A percentile compares a stretch with the other conserved stretches of the same genome.
Conservation (phyloP, 768 basidiomycete species). For the Suillus alpinus region DNA sequence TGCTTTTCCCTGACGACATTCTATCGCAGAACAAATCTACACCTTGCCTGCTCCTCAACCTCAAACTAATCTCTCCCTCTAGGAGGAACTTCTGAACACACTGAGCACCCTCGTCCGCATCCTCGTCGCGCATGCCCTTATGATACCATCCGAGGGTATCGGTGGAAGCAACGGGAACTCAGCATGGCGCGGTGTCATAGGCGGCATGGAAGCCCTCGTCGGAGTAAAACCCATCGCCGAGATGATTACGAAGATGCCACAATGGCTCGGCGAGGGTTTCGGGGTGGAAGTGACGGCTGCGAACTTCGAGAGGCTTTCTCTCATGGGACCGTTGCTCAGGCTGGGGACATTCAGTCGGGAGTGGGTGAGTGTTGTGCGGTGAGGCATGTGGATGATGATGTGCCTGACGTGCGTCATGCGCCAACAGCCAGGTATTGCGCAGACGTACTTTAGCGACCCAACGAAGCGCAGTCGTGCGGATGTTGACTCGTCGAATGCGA, state of each 20-base stretch:
- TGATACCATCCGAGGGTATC: constrained; percentile 66
- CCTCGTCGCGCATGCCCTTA: constrained; percentile 61
- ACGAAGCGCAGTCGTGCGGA: constrained; percentile 72
- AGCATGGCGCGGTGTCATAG: constrained; percentile 83
- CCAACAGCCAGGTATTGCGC: constrained; percentile 67
- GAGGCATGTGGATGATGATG: background rate
- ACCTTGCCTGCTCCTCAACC: background rate
- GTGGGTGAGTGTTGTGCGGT: constrained; percentile 56
- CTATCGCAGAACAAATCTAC: background rate
- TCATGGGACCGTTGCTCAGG: constrained; percentile 83
- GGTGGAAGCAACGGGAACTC: constrained; percentile 61
- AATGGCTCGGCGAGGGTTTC: constrained; percentile 73
- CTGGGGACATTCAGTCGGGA: constrained; percentile 86
- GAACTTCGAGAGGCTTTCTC: constrained; percentile 60
- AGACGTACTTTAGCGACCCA: constrained; percentile 83
- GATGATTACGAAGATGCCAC: constrained; percentile 72
- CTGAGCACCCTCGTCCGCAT: constrained; percentile 70
- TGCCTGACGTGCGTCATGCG: background rate
- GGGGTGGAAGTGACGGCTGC: constrained; percentile 55
- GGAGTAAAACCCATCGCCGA: constrained; percentile 80
- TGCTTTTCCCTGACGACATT: background rate
- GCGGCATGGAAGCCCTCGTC: constrained; percentile 77
- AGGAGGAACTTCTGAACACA: constrained; percentile 73
- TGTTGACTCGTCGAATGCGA: constrained; percentile 79
- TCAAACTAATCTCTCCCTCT: constrained; percentile 14